Conservation (phyloP, 2,329 filamentous ascomycete species). For the Fusarium dlaminii region DNA sequence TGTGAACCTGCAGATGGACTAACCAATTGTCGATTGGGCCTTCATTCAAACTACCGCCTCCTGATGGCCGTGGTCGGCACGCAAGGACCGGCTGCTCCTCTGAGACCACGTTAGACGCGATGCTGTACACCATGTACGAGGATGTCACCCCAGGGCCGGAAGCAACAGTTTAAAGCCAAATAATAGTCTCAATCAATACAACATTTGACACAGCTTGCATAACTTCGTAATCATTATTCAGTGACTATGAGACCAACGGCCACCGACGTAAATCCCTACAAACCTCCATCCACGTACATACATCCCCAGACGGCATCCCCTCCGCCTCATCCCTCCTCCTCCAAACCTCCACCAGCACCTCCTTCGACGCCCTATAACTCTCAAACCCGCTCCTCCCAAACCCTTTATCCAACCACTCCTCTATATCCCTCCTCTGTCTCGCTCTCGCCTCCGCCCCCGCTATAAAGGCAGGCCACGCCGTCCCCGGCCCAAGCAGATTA, state of each 20-base stretch:
- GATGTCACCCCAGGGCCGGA: rapidly evolving
- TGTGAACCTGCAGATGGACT: rapidly evolving
- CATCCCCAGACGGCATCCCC: slow-evolving; percentile 11
- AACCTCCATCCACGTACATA: slow-evolving; percentile 39
- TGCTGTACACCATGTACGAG: background rate
- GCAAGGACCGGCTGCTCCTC: too few relatives aligned
- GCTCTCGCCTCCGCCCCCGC: slow-evolving; percentile 34
- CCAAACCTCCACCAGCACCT: slow-evolving; percentile 34
- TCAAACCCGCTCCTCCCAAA: slow-evolving; percentile 33
- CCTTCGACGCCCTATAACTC: slow-evolving; percentile 29
- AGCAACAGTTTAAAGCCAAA: background rate
- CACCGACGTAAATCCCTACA: slow-evolving; percentile 33
- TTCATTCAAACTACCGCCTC: too few relatives aligned
- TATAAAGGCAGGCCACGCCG: slow-evolving; percentile 36
- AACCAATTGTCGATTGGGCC: too few relatives aligned
- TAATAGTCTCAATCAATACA: background rate
- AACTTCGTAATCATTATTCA: background rate
- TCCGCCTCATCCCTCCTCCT: slow-evolving; percentile 30
- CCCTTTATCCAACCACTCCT: slow-evolving; percentile 34
- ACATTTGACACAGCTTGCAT: background rate
- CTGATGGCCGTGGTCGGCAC: background rate
- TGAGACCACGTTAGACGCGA: rapidly evolving
- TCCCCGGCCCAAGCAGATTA: slow-evolving; percentile 27
- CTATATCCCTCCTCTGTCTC: slow-evolving; percentile 21
- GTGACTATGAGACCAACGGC: slow-evolving; percentile 22